Conservation (phyloP, 148 eudicot species). For the Chenopodium quinoa region DNA sequence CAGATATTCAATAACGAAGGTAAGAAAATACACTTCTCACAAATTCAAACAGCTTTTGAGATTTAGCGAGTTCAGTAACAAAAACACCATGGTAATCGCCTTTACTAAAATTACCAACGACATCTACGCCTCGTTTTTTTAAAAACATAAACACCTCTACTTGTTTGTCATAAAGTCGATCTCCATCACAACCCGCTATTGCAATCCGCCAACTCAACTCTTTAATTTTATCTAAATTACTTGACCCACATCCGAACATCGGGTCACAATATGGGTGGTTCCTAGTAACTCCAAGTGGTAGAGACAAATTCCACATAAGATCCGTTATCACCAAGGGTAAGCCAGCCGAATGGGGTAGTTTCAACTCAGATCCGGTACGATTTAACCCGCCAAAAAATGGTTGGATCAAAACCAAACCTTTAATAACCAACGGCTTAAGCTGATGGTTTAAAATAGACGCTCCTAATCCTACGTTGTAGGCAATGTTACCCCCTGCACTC, state of each 20-base stretch:
- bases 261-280: conserved; percentile 41
- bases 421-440: conserved; percentile 21
- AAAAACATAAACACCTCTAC: conserved; percentile 25
- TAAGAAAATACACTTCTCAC: not conserved
- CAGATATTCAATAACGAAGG: not conserved
- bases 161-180: conserved; percentile 36
- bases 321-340: conserved; percentile 41
- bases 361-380: conserved; percentile 35
- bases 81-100: conserved; percentile 27
- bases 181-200: conserved; percentile 35
- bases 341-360: conserved; percentile 18
- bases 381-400: conserved; percentile 41
- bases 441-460: not conserved
- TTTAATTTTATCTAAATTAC: conserved; percentile 6
- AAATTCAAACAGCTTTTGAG: conserved; percentile 1
- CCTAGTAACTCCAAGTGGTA: conserved; percentile 43
- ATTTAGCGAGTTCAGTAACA: not conserved
- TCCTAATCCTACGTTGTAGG: conserved; percentile 24
- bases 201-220: conserved; percentile 37
- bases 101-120: conserved; percentile 6
- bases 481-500: conserved; percentile 51
- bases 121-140: conserved; percentile 25
- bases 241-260: conserved; percentile 2
- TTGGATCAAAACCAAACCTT: conserved; percentile 35
- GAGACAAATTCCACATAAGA: conserved; percentile 47